A percentile compares a stretch with the other conserved stretches of the same genome.
These are phyloP conservation scores for Acorus calamus DNA, from an alignment of 106 monocot genomes.

Conservation along the genomic window DNA sequence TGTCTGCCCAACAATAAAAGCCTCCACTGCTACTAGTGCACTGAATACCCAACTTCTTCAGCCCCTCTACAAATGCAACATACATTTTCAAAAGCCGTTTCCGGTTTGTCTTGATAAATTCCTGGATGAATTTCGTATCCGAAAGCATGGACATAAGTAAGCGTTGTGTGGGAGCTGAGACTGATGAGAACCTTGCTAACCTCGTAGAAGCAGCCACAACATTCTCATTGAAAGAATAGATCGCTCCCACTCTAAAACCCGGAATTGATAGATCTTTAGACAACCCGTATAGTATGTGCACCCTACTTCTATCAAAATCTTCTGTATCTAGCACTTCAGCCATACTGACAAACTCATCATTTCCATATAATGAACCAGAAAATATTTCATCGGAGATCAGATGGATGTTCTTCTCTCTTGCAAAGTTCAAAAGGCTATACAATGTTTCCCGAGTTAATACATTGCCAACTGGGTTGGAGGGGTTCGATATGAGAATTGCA, in stretches of 20 bases:
- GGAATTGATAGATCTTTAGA: slow-evolving; percentile 84
- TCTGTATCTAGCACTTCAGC: slow-evolving; percentile 60
- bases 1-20: slow-evolving; percentile 91
- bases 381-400: slow-evolving; percentile 88
- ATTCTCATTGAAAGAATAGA: slow-evolving; percentile 76
- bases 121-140: slow-evolving; percentile 42
- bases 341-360: slow-evolving; percentile 59
- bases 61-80: slow-evolving; percentile 48
- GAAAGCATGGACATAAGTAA: slow-evolving; percentile 71
- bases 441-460: slow-evolving; percentile 45
- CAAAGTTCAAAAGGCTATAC: slow-evolving; percentile 65
- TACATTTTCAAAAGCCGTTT: slow-evolving; percentile 49
- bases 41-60: slow-evolving; percentile 63
- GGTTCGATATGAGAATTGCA: slow-evolving; percentile 79
- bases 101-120: slow-evolving; percentile 44
- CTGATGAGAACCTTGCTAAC: slow-evolving; percentile 64
- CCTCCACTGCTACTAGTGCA: slow-evolving; percentile 61
- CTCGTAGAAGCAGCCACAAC: slow-evolving; percentile 52
- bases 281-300: slow-evolving; percentile 88
- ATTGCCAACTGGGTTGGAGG: slow-evolving; percentile 81
- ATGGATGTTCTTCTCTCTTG: slow-evolving; percentile 84
- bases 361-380: slow-evolving; percentile 68
- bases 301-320: slow-evolving; percentile 64
- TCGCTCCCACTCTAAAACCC: slow-evolving; percentile 80
- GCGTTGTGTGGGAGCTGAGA: slow-evolving; percentile 67